Percentiles rank a stretch among this genome's conserved stretches.
These are phyloP conservation scores for Backusella psychrophila DNA, from an alignment of 192 early-diverging fungal species.

Conservation along the genomic window DNA sequence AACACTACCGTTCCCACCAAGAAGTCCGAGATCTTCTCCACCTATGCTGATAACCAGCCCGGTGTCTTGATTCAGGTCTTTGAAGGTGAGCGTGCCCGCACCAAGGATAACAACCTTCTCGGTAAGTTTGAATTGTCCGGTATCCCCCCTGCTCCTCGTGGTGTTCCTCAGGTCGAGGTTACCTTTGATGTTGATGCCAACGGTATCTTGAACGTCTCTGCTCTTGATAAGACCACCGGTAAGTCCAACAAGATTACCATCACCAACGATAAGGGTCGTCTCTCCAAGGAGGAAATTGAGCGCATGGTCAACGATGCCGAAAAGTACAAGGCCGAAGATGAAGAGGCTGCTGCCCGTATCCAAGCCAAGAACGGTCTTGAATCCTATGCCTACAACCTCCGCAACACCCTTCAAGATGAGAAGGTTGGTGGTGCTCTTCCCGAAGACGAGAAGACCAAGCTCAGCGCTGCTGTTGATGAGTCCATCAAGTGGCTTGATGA, in stretches of 20 bases:
- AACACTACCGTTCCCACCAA: slow-evolving; percentile 98
- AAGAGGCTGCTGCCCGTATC: slow-evolving; percentile 91
- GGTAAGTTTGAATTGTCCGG: slow-evolving; percentile 97
- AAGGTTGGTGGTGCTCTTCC: slow-evolving; percentile 84
- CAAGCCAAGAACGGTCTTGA: slow-evolving; percentile 94
- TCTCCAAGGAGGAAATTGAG: slow-evolving; percentile 95
- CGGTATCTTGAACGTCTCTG: slow-evolving; percentile 93
- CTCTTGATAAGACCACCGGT: slow-evolving; percentile 95
- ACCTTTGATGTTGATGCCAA: slow-evolving; percentile 95
- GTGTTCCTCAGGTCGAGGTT: slow-evolving; percentile 97
- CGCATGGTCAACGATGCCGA: slow-evolving; percentile 98
- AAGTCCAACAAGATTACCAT: slow-evolving; percentile 97
- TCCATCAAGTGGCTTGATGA: slow-evolving; percentile 94
- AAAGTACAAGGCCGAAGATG: slow-evolving; percentile 97
- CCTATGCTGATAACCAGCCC: slow-evolving; percentile 98
- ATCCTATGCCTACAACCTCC: slow-evolving; percentile 97
- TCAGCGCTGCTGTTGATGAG: slow-evolving; percentile 81
- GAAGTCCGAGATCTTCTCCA: slow-evolving; percentile 98
- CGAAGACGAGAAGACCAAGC: slow-evolving; percentile 86
- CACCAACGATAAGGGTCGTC: slow-evolving; percentile 97
- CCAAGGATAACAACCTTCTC: slow-evolving; percentile 98
- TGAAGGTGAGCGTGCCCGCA: slow-evolving; percentile 97
- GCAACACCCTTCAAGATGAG: slow-evolving; percentile 87
- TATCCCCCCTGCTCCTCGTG: slow-evolving; percentile 94
- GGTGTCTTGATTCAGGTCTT: slow-evolving; percentile 97